phyloP scores from a whole-genome alignment of 2,329 filamentous ascomycete genomes.

The Colletotrichum lini region DNA sequence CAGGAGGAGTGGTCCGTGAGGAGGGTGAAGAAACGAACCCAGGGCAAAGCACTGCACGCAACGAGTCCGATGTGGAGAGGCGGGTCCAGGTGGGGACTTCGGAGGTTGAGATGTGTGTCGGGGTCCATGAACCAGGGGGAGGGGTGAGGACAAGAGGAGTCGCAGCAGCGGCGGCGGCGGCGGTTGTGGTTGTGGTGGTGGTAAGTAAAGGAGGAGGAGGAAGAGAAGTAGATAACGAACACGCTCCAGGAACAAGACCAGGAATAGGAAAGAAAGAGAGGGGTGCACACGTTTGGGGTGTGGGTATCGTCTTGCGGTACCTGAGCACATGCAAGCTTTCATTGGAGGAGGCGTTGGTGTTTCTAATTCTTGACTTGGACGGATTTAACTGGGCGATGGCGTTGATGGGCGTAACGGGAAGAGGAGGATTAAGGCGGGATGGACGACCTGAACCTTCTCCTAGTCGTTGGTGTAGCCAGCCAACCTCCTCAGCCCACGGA shows the following conservation, averaged over 20 bases:
- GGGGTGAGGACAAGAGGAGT: neutral
- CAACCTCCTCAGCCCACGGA: neutral
- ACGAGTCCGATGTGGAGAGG: constrained; percentile 29
- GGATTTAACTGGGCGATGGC: constrained; percentile 4
- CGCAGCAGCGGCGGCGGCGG: neutral
- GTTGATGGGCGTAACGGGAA: constrained; percentile 3
- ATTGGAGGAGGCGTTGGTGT: constrained; percentile 27
- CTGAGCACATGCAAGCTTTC: constrained; percentile 19
- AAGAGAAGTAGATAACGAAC: neutral
- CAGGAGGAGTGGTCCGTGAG: constrained; percentile 25
- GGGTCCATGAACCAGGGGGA: constrained; percentile 21
- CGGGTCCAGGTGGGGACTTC: constrained; percentile 20
- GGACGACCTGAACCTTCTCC: constrained; percentile 8
- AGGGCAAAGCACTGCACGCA: constrained; percentile 24
- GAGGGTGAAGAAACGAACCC: constrained; percentile 35
- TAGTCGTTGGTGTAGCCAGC: no score
- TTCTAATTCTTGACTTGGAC: constrained; percentile 32
- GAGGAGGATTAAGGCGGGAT: constrained; percentile 12
- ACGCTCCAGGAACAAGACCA: constrained; percentile 16
- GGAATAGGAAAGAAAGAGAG: constrained; percentile 8
- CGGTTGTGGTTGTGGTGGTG: constrained; percentile 7
- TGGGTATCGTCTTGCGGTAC: constrained; percentile 21
- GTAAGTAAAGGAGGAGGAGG: neutral
- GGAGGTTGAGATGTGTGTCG: constrained; percentile 36
- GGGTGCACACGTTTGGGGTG: constrained; percentile 3